These are phyloP conservation scores for Helotiales sp. DNA, from an alignment of 2,329 filamentous ascomycete genomes.

Conservation along the genomic window DNA sequence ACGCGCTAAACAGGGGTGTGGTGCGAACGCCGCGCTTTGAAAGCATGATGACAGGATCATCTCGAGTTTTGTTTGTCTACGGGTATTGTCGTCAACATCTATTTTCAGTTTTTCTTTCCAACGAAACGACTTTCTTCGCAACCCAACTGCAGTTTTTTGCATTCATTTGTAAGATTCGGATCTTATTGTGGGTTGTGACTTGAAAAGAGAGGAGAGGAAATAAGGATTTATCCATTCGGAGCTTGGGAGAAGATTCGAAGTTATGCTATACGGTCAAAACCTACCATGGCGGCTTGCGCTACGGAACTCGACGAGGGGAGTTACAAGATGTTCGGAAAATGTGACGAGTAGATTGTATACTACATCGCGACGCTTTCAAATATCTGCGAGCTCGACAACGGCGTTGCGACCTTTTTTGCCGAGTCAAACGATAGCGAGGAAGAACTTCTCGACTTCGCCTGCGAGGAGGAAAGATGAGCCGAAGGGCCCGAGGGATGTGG, in stretches of 20 bases:
- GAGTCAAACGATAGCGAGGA: slow-evolving; percentile 42
- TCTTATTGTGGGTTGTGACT: neutral
- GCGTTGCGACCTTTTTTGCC: slow-evolving; percentile 62
- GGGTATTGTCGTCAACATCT: neutral
- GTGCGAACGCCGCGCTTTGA: neutral
- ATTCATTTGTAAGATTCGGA: neutral
- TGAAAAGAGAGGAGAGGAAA: neutral
- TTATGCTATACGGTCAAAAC: slow-evolving; percentile 64
- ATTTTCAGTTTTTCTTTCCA: neutral
- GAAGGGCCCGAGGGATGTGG: slow-evolving; percentile 34
- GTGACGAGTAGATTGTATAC: slow-evolving; percentile 27
- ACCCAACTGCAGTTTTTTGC: neutral
- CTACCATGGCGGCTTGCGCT: slow-evolving; percentile 64
- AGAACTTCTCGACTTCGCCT: slow-evolving; percentile 50
- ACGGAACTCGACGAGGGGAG: slow-evolving; percentile 27
- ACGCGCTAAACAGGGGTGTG: neutral
- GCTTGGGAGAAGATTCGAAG: slow-evolving; percentile 14
- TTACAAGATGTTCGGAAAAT: slow-evolving; percentile 20
- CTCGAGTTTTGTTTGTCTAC: neutral
- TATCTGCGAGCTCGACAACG: slow-evolving; percentile 62
- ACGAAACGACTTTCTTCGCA: neutral
- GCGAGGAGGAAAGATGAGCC: slow-evolving; percentile 45
- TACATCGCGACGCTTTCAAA: slow-evolving; percentile 21
- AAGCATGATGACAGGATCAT: neutral
- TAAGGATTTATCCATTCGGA: neutral